phyloP scores from a whole-genome alignment of 2,329 filamentous ascomycete genomes.

The Scedosporium boydii region DNA sequence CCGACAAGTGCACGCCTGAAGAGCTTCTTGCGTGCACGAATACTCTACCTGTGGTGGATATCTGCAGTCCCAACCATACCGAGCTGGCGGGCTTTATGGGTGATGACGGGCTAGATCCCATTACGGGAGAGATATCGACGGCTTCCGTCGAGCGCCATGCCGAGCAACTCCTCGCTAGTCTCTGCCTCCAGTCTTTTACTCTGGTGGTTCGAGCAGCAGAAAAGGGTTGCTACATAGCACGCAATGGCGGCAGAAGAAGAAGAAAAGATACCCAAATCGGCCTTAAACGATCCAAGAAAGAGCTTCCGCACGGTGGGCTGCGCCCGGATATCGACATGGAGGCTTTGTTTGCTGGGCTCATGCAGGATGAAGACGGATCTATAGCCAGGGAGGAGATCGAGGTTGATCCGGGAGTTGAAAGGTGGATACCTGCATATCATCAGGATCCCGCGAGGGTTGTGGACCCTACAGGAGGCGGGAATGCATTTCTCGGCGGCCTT shows the following conservation, averaged over 20 bases:
- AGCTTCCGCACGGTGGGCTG: constrained; percentile 39
- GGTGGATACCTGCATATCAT: constrained; percentile 76
- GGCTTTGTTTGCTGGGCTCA: constrained; percentile 48
- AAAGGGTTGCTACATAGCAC: constrained; percentile 59
- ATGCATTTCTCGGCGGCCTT: constrained; percentile 67
- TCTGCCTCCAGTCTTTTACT: constrained; percentile 55
- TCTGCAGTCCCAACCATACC: constrained; percentile 72
- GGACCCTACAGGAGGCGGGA: constrained; percentile 93
- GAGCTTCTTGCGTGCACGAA: constrained; percentile 57
- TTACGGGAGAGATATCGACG: constrained; percentile 43
- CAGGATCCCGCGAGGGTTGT: constrained; percentile 46
- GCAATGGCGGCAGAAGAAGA: constrained; percentile 44
- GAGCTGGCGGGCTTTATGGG: constrained; percentile 86
- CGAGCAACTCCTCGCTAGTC: constrained; percentile 52
- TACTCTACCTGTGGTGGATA: constrained; percentile 49
- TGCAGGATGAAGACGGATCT: constrained; percentile 42
- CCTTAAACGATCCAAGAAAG: constrained; percentile 30
- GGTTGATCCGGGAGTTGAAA: constrained; percentile 54
- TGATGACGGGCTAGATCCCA: constrained; percentile 41
- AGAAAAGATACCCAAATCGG: constrained; percentile 17
- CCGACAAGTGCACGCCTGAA: constrained; percentile 71
- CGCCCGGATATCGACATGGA: constrained; percentile 54
- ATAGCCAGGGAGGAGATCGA: constrained; percentile 49
- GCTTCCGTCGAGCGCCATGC: constrained; percentile 47
- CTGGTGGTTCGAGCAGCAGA: constrained; percentile 64